Percentiles rank a stretch among this genome's conserved stretches.
These are phyloP conservation scores for Rhamnella rubrinervis DNA, from an alignment of 331 rosid species.

Conservation along the genomic window DNA sequence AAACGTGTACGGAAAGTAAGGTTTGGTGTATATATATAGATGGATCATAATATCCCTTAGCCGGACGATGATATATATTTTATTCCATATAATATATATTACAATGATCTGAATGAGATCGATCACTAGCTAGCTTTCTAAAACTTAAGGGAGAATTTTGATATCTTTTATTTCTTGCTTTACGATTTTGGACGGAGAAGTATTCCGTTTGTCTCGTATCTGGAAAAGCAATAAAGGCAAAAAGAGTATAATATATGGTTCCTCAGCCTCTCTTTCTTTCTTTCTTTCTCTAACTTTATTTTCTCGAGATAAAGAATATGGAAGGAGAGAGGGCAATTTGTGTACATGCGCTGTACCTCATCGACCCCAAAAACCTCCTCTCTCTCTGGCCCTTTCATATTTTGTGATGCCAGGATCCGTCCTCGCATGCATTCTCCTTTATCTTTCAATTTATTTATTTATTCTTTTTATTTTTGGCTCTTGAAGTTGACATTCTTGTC, in stretches of 20 bases:
- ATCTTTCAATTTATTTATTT: not conserved
- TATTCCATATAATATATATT: conserved; percentile 16
- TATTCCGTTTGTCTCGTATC: conserved; percentile 51
- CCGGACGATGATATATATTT: conserved; percentile 10
- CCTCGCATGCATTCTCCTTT: conserved; percentile 29
- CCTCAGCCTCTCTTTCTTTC: conserved; percentile 3
- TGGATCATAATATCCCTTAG: not conserved
- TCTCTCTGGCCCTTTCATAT: not conserved
- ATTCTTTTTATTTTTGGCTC: conserved; percentile 1
- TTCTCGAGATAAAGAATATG: conserved; percentile 4
- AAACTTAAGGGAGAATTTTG: conserved; percentile 21
- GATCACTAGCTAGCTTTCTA: too few species aligned
- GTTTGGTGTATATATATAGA: too few species aligned
- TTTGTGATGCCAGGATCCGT: conserved; percentile 61
- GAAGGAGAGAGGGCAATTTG: conserved; percentile 24
- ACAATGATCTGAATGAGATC: not conserved
- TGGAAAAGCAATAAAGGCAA: conserved; percentile 35
- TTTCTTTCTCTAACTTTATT: not conserved
- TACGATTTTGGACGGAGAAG: conserved; percentile 34
- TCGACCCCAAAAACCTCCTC: not conserved
- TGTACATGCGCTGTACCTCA: conserved; percentile 37
- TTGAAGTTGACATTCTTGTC: conserved; percentile 36
- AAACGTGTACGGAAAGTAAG: not conserved
- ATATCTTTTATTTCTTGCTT: conserved; percentile 22
- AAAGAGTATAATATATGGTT: conserved; percentile 24